A percentile compares a stretch with the other conserved stretches of the same genome.
Conservation (phyloP, 2,329 filamentous ascomycete species). For the Hymenoscyphus scutula region DNA sequence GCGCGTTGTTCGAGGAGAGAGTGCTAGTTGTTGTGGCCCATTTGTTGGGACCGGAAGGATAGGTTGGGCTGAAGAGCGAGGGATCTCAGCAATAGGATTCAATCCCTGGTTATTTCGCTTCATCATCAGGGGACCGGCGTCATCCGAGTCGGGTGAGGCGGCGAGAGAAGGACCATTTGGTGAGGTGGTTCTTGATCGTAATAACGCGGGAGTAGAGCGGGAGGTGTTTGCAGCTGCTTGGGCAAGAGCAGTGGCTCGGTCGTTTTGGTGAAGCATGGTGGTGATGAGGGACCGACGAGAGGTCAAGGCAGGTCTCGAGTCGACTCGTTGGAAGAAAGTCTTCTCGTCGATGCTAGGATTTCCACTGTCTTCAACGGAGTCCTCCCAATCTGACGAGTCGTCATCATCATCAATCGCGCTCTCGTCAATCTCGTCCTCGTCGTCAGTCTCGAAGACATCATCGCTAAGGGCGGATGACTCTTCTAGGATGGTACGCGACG, state of each 20-base stretch:
- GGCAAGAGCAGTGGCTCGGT: constrained; percentile 67
- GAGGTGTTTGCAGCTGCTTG: constrained; percentile 54
- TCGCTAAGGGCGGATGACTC: constrained; percentile 51
- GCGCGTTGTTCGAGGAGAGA: constrained; percentile 88
- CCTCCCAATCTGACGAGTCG: constrained; percentile 56
- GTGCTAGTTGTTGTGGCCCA: constrained; percentile 61
- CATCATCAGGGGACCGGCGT: constrained; percentile 53
- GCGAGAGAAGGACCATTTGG: constrained; percentile 67
- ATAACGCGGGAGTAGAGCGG: constrained; percentile 51
- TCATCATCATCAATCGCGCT: constrained; percentile 76
- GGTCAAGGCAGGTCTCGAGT: constrained; percentile 80
- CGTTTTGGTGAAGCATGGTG: constrained; percentile 79
- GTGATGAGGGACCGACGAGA: constrained; percentile 88
- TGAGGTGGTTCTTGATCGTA: constrained; percentile 61
- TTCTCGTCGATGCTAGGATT: constrained; percentile 80
- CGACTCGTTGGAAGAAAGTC: constrained; percentile 83
- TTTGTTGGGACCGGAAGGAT: constrained; percentile 71
- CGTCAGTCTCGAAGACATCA: constrained; percentile 59
- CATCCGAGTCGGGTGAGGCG: constrained; percentile 43
- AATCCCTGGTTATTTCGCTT: constrained; percentile 34
- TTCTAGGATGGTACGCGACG: constrained; percentile 62
- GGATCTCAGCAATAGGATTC: constrained; percentile 46
- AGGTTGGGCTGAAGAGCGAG: constrained; percentile 65
- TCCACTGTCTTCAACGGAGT: constrained; percentile 75
- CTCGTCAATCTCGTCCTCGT: constrained; percentile 71